phyloP scores from a whole-genome alignment of 768 basidiomycete species.

The Ephemerocybe angulata region DNA sequence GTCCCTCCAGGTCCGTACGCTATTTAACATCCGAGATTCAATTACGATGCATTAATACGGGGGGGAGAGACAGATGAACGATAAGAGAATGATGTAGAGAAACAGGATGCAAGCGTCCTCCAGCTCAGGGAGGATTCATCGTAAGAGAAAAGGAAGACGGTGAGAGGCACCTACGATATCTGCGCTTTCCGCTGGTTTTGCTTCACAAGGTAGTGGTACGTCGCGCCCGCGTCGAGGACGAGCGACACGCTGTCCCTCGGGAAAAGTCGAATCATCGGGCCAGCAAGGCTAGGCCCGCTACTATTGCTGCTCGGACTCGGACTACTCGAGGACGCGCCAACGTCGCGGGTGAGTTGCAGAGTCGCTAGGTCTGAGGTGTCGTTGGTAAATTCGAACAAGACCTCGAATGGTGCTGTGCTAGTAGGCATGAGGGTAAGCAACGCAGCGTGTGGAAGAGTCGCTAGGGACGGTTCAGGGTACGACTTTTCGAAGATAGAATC shows the following conservation, averaged over 20 bases:
- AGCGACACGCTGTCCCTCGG: constrained; percentile 41
- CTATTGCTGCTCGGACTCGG: neutral
- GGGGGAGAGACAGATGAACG: neutral
- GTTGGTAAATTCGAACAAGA: constrained; percentile 49
- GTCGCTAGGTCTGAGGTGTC: constrained; percentile 38
- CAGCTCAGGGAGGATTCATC: neutral
- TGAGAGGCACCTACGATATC: constrained; percentile 39
- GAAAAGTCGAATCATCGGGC: constrained; percentile 36
- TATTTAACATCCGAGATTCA: constrained; percentile 14
- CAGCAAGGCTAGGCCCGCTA: constrained; percentile 15
- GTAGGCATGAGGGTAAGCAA: constrained; percentile 7
- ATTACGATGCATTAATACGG: neutral
- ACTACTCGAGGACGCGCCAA: constrained; percentile 15
- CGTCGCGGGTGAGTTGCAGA: constrained; percentile 35
- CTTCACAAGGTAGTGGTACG: constrained; percentile 45
- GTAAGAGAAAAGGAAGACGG: neutral
- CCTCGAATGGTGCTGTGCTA: constrained; percentile 50
- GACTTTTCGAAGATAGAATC: constrained; percentile 9
- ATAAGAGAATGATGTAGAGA: neutral
- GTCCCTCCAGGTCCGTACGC: constrained; percentile 43
- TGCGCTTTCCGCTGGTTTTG: constrained; percentile 36
- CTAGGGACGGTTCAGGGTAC: neutral
- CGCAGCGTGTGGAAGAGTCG: neutral
- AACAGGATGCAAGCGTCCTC: neutral
- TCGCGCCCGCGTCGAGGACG: constrained; percentile 45